Percentiles rank a stretch among this genome's conserved stretches.
Evolutionary conservation across 2,329 filamentous ascomycete species (phyloP).

Genomic region (Penicillium sp.): DNA sequence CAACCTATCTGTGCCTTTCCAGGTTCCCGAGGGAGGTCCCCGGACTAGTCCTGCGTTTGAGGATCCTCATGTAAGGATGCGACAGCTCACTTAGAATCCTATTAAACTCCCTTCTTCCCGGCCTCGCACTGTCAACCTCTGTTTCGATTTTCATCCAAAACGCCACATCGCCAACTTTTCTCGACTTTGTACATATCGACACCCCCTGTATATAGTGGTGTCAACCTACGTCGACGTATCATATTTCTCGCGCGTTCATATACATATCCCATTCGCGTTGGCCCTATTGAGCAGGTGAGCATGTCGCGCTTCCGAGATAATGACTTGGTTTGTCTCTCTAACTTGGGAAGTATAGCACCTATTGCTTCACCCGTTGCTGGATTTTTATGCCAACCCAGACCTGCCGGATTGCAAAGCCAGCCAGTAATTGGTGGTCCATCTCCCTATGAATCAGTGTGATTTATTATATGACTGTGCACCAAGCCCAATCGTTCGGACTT

Average conservation of each 20-base stretch:
- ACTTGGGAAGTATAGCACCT: conserved; percentile 1
- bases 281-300: conserved; percentile 10
- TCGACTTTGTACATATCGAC: conserved; percentile 14
- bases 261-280: neutral
- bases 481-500: conserved; percentile 36
- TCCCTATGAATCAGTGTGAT: conserved; percentile 32
- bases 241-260: conserved; percentile 1
- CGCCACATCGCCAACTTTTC: neutral
- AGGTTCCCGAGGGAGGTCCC: conserved; percentile 10
- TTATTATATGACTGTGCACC: conserved; percentile 30
- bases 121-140: conserved; percentile 13
- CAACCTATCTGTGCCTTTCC: conserved; percentile 17
- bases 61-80: conserved; percentile 16
- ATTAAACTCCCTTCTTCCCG: conserved; percentile 17
- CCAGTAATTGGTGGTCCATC: conserved; percentile 18
- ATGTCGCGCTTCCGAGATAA: neutral
- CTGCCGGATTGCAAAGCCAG: conserved; percentile 18
- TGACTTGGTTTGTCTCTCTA: conserved; percentile 4
- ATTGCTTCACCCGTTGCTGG: neutral
- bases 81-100: conserved; percentile 19
- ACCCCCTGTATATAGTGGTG: conserved; percentile 18
- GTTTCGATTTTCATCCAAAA: conserved; percentile 1
- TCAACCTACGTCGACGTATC: conserved; percentile 3
- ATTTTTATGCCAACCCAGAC: conserved; percentile 7
- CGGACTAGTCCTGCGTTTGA: conserved; percentile 17